Evolutionary conservation across 495 filamentous ascomycete genomes (phyloP).

Genomic region (Acidomyces sp.): DNA sequence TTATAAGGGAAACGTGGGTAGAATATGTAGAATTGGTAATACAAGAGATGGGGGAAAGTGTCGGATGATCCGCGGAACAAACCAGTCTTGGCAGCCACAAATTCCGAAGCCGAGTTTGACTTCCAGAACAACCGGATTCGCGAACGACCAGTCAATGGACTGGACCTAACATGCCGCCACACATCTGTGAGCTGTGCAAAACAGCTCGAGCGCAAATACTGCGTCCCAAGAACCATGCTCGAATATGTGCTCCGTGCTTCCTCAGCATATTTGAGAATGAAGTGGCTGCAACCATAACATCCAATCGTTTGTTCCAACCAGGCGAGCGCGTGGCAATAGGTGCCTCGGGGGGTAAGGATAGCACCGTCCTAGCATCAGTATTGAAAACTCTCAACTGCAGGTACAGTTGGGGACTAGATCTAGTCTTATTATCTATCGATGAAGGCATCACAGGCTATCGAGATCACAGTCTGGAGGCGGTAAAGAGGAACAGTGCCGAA

Average conservation of each 20-base stretch:
- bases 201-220: slow-evolving; percentile 71
- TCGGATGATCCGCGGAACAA: too few relatives aligned
- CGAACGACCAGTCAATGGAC: too few relatives aligned
- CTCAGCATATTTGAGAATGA: slow-evolving; percentile 77
- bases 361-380: slow-evolving; percentile 86
- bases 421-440: slow-evolving; percentile 82
- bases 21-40: too few relatives aligned
- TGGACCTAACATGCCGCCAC: slow-evolving; percentile 46
- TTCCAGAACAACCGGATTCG: too few relatives aligned
- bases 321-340: slow-evolving; percentile 90
- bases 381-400: slow-evolving; percentile 89
- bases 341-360: slow-evolving; percentile 94
- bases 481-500: slow-evolving; percentile 82
- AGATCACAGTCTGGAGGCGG: slow-evolving; percentile 88
- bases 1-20: too few relatives aligned
- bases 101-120: too few relatives aligned
- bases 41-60: too few relatives aligned
- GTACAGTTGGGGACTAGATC: slow-evolving; percentile 70
- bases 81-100: too few relatives aligned
- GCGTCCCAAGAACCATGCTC: slow-evolving; percentile 82
- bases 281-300: slow-evolving; percentile 80
- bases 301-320: slow-evolving; percentile 60
- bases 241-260: slow-evolving; percentile 85
- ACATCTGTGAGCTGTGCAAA: slow-evolving; percentile 61
- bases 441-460: slow-evolving; percentile 95